Conservation (phyloP, 169 alveolate genomes). For the Eimeria sp. region DNA sequence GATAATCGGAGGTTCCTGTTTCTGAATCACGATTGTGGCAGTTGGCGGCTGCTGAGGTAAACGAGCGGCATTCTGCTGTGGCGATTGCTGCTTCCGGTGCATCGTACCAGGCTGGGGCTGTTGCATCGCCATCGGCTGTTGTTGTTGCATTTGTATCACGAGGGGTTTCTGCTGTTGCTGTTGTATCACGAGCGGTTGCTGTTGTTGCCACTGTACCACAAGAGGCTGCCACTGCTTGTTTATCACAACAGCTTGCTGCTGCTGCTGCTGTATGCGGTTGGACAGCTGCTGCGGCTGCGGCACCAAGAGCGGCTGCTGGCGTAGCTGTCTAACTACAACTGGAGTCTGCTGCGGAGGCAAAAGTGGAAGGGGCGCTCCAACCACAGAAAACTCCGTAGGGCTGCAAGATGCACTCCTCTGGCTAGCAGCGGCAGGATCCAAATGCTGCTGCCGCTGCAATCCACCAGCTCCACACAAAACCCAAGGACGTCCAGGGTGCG, state of each 20-base stretch:
- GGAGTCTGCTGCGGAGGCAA: constrained; percentile 33
- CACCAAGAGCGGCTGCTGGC: neutral
- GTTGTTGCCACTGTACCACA: constrained; percentile 15
- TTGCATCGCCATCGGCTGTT: neutral
- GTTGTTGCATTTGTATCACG: neutral
- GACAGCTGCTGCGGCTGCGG: constrained; percentile 11
- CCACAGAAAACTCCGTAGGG: neutral
- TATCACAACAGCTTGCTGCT: neutral
- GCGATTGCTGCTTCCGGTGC: neutral
- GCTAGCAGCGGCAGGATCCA: neutral
- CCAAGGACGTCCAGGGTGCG: neutral
- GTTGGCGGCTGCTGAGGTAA: neutral
- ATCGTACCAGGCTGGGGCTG: neutral
- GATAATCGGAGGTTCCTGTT: neutral
- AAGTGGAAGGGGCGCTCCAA: neutral
- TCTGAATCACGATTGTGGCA: neutral
- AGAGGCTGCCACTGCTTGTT: constrained; percentile 22
- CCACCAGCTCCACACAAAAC: neutral
- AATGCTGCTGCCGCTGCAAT: neutral
- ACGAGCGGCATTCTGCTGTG: neutral
- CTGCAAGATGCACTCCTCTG: neutral
- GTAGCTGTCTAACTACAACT: neutral
- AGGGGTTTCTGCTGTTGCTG: constrained; percentile 17
- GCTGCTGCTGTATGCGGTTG: neutral
- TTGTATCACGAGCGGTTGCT: neutral